Evolutionary conservation across 257 asterid genomes (phyloP).

Genomic region (Primulina eburnea): DNA sequence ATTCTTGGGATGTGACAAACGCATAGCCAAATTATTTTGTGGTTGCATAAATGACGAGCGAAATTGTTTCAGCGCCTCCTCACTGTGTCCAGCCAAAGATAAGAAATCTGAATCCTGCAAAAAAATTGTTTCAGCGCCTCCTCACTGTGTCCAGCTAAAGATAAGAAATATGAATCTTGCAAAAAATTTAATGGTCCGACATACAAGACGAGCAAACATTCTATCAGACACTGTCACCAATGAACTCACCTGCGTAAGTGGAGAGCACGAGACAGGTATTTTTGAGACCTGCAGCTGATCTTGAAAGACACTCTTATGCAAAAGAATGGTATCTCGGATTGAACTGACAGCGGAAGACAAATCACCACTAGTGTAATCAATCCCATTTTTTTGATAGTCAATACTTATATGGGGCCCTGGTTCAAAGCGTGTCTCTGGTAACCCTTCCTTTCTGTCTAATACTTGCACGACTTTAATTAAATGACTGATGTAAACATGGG

Average conservation of each 20-base stretch:
- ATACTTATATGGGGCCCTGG: constrained; percentile 26
- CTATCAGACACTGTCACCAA: neutral
- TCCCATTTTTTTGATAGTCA: constrained; percentile 19
- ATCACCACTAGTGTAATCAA: constrained; percentile 24
- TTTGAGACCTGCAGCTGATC: constrained; percentile 49
- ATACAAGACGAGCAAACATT: neutral
- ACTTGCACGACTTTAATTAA: constrained; percentile 50
- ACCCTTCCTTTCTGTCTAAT: constrained; percentile 31
- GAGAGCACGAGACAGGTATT: constrained; percentile 28
- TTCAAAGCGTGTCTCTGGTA: constrained; percentile 32
- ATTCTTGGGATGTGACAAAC: constrained; percentile 41
- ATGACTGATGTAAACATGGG: constrained; percentile 60
- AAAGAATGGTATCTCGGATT: constrained; percentile 45
- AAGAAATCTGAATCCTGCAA: constrained; percentile 48
- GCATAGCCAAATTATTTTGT: constrained; percentile 33
- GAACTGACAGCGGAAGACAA: constrained; percentile 20
- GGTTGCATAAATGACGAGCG: constrained; percentile 33
- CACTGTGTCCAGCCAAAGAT: constrained; percentile 35
- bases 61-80: constrained; percentile 28
- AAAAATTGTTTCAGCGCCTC: constrained; percentile 3
- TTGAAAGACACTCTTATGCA: constrained; percentile 52
- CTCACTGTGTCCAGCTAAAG: constrained; percentile 34
- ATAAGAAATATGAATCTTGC: constrained; percentile 46
- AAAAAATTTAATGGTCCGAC: constrained; percentile 9
- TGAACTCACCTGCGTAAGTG: constrained; percentile 42